Base-by-base conservation (phyloP, 169 alveolate genomes). In the Theileria equi region DNA sequence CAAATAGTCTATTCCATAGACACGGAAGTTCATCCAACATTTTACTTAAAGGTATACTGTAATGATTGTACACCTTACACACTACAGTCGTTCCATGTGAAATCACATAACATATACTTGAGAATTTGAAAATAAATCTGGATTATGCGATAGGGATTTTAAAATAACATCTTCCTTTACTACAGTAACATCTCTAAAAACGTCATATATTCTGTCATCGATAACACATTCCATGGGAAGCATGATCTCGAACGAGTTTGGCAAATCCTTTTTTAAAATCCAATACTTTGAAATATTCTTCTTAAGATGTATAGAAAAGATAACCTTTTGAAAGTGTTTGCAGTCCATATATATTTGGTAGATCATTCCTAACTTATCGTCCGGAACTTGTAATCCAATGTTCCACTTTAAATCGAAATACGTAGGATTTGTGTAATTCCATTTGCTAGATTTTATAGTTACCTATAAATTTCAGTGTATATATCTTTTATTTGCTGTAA, bases 321-420 rank as follows among this genome's bases (percentile, higher is more conserved):
- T 38, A 25, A 85, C 5, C 53, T 49, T 52, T 19, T 74, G 44
- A 63, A 60, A 69, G 28, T 74, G 50, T 40, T 44, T 76, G 62
- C 91, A 85, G 40, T 85, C 91, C 67, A 70, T 50, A 41, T 80
- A 76, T 31, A 85, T 17, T 31, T 80, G 76, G 35, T 85, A 80
- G 10, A 85, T 59, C 41, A 40, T 74, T 16, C 6, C 13, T 34
- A 45, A 57, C 7, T 34, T 26, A 13, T 6, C 53, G 1, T 47
- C n/a, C 29, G 76, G 32, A n/a, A 80, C 43, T 26, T 28, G 45
- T 40, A 63, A 80, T 6, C 88, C 88, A 34, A 80, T 32, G n/a
- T 59, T 73, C 40, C 79, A 44, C 10, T 67, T 80, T 7, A 80
- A 23, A 5, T 54, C 63, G 23, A 60, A 40, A 23, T 40, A 59